phyloP scores from a whole-genome alignment of 192 early-diverging fungal genomes.

The Powellomyces hirtus region DNA sequence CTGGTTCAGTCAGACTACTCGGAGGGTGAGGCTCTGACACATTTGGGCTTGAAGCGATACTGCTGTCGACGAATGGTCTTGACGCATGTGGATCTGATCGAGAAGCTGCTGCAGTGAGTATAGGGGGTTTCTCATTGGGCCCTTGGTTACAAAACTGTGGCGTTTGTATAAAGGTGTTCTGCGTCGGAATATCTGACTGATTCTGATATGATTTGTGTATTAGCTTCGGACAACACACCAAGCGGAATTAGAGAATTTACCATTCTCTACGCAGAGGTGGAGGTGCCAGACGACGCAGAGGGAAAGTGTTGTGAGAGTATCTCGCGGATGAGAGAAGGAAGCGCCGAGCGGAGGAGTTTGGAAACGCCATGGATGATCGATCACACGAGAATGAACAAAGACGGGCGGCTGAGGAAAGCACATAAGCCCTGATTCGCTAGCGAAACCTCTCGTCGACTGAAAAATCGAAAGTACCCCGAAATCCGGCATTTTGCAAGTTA shows the following conservation, averaged over 20 bases:
- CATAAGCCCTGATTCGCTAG: too few relatives aligned
- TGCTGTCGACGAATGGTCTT: slow-evolving; percentile 98
- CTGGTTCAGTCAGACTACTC: slow-evolving; percentile 74
- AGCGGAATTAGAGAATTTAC: slow-evolving; percentile 10
- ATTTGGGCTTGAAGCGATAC: slow-evolving; percentile 69
- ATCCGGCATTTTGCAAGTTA: too few relatives aligned
- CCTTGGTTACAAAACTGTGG: not conserved
- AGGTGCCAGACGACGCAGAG: too few relatives aligned
- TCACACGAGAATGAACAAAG: too few relatives aligned
- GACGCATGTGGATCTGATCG: slow-evolving; percentile 97
- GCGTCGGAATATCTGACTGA: not conserved
- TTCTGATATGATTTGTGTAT: not conserved
- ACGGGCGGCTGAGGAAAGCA: too few relatives aligned
- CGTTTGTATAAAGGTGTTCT: not conserved
- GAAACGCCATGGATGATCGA: too few relatives aligned
- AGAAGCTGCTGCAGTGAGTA: slow-evolving; percentile 95
- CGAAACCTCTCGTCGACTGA: too few relatives aligned
- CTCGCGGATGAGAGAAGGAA: too few relatives aligned
- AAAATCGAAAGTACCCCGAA: too few relatives aligned
- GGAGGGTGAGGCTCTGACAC: slow-evolving; percentile 62
- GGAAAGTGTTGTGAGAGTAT: too few relatives aligned
- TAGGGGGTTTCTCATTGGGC: not conserved
- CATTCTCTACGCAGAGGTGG: too few relatives aligned
- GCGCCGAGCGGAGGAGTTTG: too few relatives aligned
- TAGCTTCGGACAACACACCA: slow-evolving; percentile 28